These are phyloP conservation scores for Plasmodium knowlesi DNA, from an alignment of 169 alveolate genomes.

Conservation along the genomic window DNA sequence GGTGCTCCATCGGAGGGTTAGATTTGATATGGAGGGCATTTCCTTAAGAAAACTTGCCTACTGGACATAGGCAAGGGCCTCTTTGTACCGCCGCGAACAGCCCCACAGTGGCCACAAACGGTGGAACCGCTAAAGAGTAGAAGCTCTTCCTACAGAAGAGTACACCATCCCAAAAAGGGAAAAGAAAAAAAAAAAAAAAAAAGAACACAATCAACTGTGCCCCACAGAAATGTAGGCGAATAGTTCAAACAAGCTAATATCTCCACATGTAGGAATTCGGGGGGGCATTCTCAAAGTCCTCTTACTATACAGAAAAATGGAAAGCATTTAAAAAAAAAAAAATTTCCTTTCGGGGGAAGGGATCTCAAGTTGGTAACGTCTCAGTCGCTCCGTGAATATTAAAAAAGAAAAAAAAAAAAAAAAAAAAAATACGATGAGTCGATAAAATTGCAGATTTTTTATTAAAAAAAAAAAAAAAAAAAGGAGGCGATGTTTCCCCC, in stretches of 20 bases:
- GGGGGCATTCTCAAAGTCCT: not conserved
- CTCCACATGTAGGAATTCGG: not conserved
- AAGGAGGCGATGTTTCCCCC: not conserved
- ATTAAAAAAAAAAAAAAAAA: not conserved
- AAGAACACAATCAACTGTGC: not conserved
- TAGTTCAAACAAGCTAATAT: not conserved
- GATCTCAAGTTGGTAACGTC: not conserved
- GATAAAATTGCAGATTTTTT: not conserved
- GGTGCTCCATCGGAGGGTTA: conserved; percentile 10
- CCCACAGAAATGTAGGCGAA: not conserved
- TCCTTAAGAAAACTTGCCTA: not conserved
- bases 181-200: too few species aligned
- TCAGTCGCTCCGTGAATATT: not conserved
- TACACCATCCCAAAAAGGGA: not conserved
- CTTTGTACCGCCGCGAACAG: not conserved
- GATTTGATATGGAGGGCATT: not conserved
- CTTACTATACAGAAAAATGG: not conserved
- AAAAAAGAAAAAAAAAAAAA: too few species aligned
- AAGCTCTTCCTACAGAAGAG: not conserved
- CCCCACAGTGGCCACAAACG: not conserved
- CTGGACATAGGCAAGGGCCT: not conserved
- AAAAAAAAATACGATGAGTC: not conserved
- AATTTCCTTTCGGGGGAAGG: not conserved
- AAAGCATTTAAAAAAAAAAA: too few species aligned
- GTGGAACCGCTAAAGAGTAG: not conserved